These are phyloP conservation scores for Starmerella tilneyi DNA, from an alignment of 805 yeast species.

Conservation along the genomic window DNA sequence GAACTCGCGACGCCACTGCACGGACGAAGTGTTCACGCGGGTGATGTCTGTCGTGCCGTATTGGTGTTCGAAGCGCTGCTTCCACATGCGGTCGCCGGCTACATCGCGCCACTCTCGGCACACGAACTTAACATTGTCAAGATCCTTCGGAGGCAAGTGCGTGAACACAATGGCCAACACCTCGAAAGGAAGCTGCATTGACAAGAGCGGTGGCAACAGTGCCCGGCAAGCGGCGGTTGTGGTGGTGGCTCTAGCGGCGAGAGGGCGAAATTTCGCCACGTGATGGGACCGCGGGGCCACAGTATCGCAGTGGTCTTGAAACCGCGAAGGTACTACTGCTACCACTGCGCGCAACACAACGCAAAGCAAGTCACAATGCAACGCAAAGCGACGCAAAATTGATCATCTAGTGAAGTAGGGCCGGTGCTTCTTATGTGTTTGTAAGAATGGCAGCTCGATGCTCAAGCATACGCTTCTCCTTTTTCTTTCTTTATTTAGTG, in stretches of 20 bases:
- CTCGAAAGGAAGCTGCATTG: conserved; percentile 19
- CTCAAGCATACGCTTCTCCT: too few relatives aligned
- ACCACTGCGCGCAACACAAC: too few relatives aligned
- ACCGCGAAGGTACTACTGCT: too few relatives aligned
- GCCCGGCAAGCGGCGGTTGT: too few relatives aligned
- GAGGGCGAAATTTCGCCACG: conserved; percentile 5
- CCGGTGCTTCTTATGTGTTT: too few relatives aligned
- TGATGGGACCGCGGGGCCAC: too few relatives aligned
- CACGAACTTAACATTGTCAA: conserved; percentile 27
- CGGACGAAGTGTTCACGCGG: conserved; percentile 20
- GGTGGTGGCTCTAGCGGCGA: background rate
- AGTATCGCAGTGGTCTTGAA: too few relatives aligned
- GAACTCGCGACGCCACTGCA: conserved; percentile 29
- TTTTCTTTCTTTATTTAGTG: too few relatives aligned
- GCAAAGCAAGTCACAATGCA: too few relatives aligned
- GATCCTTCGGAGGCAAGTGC: conserved; percentile 15
- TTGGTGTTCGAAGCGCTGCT: conserved; percentile 23
- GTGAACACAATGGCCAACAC: conserved; percentile 16
- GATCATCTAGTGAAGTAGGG: too few relatives aligned
- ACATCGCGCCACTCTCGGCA: conserved; percentile 27
- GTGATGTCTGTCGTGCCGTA: conserved; percentile 25
- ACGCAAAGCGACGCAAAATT: too few relatives aligned
- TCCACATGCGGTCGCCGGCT: conserved; percentile 29
- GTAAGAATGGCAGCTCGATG: too few relatives aligned
- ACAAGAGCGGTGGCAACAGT: background rate